Base-by-base conservation (phyloP, 139 green algal species). In the Tetradesmus lagerheimii region DNA sequence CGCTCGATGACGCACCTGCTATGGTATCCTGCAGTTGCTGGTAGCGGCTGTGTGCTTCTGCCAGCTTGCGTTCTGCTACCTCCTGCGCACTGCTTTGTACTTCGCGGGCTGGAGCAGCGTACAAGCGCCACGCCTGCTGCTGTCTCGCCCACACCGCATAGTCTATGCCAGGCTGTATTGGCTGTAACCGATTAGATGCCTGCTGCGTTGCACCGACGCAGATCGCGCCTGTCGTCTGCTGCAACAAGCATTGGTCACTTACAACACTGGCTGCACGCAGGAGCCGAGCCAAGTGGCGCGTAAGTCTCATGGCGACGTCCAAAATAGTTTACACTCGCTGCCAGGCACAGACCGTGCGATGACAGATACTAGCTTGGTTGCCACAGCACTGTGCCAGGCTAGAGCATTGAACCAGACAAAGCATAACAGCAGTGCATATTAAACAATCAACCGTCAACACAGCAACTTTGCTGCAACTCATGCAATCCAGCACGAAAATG, bases 31-130 rank as follows among this genome's bases (percentile, higher is more conserved):
- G 83, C 27, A 88, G 62, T 4, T 23, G 23, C 50, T 81, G 57
- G 41, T 88, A 35, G 14, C 29, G 38, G 38, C 29, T 64, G 2
- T 88, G 83, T 1, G 64, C 83, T 25, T 88, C 83, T 31, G 38
- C 38, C 25, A 88, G 83, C 64, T 88, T 88, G n/a, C 83, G 83
- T 41, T 88, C 64, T 34, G 83, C 83, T 53, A 88, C 83, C 64
- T 80, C 83, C 14, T 80, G 43, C 83, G 81, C 81, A 37, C 38
- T 88, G 29, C 64, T 64, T 39, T 66, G 64, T 31, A 80, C 9
- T n/a, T 50, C 83, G 15, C 83, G 62, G 8, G 64, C 83, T 27
- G 83, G 83, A 31, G 62, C 62, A 15, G 57, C 82, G 16, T 74
- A 74, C 31, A 62, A 64, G 62, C 83, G 37, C 64, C 83, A 80